Base-by-base conservation (phyloP, 2,329 filamentous ascomycete genomes). In the Monilinia laxa region DNA sequence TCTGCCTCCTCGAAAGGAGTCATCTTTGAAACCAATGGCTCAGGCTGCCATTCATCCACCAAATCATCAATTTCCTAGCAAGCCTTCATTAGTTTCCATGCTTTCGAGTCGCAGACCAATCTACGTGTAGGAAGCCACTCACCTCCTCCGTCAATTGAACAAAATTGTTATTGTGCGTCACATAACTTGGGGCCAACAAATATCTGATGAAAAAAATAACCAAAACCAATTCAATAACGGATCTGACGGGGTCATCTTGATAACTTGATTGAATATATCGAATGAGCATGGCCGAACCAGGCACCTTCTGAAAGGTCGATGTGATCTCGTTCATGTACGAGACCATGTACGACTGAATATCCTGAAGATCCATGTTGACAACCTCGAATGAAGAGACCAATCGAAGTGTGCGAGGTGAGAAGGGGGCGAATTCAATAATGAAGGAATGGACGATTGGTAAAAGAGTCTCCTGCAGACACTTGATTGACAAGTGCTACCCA, bases 221-320 rank as follows among this genome's bases (percentile, higher is more conserved):
- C 68, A 99, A 84, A 71, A 98, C 88, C 62, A 99, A 83, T 80
- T 99, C 95, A 72, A 99, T 92, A 51, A 92, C 92, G 63, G 92
- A 96, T 64, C 96, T 90, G 66, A 98, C 87, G 12, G 95, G 95
- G 75, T 99, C 95, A 77, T 99, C 90, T 81, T 99, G 95, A 81
- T 99, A 98, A 77, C 93, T 97, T 67, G 93, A 97, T 78, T 92
- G 92, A 77, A 99, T 93, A 80, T 99, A 99, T 70, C 95, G 91
- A 73, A 96, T 86, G 75, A 98, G 84, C 73, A 99, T 97, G 53
- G 94, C 91, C 40, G 94, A 98, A 63, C 95, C 95, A 40, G 95
- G 96, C 51, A 99, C 85, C 75, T 90, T 92, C 75, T 97, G 93
- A 77, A 99, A 96, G 67, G 88, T 84, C 68, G 86, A 81, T 64